These are phyloP conservation scores for Fusarium oxysporum DNA, from an alignment of 2,329 filamentous ascomycete genomes.

Conservation along the genomic window DNA sequence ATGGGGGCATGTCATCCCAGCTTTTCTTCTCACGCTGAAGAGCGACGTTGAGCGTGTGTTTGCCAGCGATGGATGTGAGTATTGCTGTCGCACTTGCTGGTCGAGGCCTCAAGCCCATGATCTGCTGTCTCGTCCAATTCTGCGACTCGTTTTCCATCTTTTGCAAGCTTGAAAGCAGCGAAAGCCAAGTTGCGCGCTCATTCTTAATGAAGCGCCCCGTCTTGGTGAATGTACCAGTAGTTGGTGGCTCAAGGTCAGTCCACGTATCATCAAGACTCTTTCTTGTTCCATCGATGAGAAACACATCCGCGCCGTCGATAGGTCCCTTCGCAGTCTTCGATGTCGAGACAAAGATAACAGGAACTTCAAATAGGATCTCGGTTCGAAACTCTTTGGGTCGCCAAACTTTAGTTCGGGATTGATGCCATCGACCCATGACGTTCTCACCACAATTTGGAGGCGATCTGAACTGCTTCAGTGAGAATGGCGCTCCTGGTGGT, in stretches of 20 bases:
- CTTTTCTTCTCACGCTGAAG: conserved; percentile 16
- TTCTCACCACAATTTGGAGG: conserved; percentile 20
- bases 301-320: neutral
- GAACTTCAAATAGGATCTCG: conserved; percentile 11
- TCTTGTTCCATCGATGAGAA: conserved; percentile 8
- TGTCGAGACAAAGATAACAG: conserved; percentile 1
- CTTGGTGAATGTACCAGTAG: neutral
- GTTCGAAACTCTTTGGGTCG: conserved; percentile 16
- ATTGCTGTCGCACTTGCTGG: conserved; percentile 10
- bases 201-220: conserved; percentile 12
- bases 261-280: conserved; percentile 21
- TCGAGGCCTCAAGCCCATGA: conserved; percentile 11
- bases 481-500: neutral
- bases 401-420: conserved; percentile 15
- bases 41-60: conserved; percentile 4
- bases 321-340: neutral
- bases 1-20: conserved; percentile 23
- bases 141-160: conserved; percentile 25
- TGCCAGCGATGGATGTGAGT: conserved; percentile 8
- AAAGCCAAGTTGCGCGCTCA: conserved; percentile 19
- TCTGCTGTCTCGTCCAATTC: conserved; percentile 24
- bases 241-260: conserved; percentile 3
- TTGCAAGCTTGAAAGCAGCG: neutral
- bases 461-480: conserved; percentile 16
- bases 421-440: conserved; percentile 11